phyloP scores from a whole-genome alignment of 2,329 filamentous ascomycete species.

The Thyridium curvatum region DNA sequence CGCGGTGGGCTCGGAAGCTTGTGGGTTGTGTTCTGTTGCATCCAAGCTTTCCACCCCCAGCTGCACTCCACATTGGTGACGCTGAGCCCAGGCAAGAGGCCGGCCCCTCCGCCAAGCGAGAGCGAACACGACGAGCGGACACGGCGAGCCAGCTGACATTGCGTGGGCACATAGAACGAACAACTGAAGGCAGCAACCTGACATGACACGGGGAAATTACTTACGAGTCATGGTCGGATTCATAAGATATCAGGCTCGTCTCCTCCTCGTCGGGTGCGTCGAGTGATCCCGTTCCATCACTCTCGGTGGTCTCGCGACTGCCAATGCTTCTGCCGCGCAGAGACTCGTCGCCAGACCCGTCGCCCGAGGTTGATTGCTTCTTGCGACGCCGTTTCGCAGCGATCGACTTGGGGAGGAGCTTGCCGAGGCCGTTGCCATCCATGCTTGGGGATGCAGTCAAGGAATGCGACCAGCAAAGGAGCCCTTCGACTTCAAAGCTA shows the following conservation, averaged over 20 bases:
- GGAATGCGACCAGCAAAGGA: too few relatives aligned
- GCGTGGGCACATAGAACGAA: too few relatives aligned
- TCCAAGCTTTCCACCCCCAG: too few relatives aligned
- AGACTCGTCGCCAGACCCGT: conserved; percentile 18
- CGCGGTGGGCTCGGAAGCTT: too few relatives aligned
- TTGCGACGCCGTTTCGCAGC: conserved; percentile 40
- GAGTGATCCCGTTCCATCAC: conserved; percentile 22
- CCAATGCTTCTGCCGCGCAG: conserved; percentile 23
- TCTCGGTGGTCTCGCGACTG: conserved; percentile 32
- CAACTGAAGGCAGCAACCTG: conserved; percentile 7
- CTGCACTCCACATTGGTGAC: too few relatives aligned
- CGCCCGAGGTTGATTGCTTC: conserved; percentile 37
- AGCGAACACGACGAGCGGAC: not conserved
- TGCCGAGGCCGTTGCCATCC: conserved; percentile 31
- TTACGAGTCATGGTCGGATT: conserved; percentile 24
- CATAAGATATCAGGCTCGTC: conserved; percentile 33
- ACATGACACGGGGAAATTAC: conserved; percentile 8
- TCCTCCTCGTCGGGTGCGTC: conserved; percentile 13
- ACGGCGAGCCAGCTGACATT: conserved; percentile 5
- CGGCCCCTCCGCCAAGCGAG: too few relatives aligned
- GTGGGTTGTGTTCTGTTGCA: too few relatives aligned
- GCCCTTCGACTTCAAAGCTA: too few relatives aligned
- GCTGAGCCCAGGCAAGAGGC: too few relatives aligned
- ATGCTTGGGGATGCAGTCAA: too few relatives aligned
- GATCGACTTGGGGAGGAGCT: conserved; percentile 47